Evolutionary conservation across 306 rosid genomes (phyloP), one percentile per base, ranked within the genome.

Genomic region (Begonia masoniana): DNA sequence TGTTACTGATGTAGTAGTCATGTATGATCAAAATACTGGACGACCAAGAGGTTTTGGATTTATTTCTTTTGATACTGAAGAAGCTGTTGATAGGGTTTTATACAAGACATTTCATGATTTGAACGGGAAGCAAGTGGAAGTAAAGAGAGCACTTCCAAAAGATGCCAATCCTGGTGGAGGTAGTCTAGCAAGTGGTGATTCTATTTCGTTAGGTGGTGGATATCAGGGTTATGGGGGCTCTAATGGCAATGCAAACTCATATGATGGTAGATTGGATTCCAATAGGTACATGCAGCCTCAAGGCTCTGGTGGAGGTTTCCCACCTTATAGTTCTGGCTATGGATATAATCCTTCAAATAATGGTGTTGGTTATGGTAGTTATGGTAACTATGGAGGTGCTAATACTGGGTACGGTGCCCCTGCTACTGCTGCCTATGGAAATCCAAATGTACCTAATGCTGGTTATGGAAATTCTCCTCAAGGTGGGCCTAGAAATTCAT

Each of bases 1-100:
- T 68, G 96, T 86, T 53, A 79, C 95, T 56, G 99, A 92, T 70
- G 99, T 92, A 52, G 96, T 92, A 62, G 93, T 92, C 31, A 92
- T 92, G 99, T 92, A 75, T 43, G 99, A 92, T 57, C 99, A 92
- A 73, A 92, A 78, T 72, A 87, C 99, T 45, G 92, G 99, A 39
- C 84, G 99, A 2, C 99, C 99, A 19, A 74, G 99, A n/a, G 99
- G 99, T 15, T 92, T 92, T 72, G 99, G 99, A 17, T 92, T 92
- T 69, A 87, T 92, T 64, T 83, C 96, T 35, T 92, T 92, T 71
- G 99, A 92, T 56, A 12, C 68, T 42, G 96, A 92, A 67, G 99
- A 92, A 14, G 87, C 96, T 10, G 99, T 92, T 67, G 99, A 92
- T 63, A 83, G 86, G 74, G 99, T 92, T 62, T 76, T 92, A 77